Base-by-base conservation (phyloP, 805 yeast genomes). In the Candida sakaeoensis region DNA sequence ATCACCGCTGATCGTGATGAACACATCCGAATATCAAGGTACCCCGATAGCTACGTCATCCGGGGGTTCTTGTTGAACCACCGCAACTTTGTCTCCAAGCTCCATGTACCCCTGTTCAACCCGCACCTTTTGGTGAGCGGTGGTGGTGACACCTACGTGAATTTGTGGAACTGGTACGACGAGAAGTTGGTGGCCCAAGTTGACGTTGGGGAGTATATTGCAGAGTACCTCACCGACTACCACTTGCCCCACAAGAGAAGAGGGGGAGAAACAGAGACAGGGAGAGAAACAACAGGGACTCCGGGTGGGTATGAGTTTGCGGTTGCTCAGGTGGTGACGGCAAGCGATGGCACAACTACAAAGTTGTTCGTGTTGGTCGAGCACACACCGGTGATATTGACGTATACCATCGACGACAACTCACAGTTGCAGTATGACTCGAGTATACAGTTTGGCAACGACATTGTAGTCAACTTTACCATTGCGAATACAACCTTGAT, bases 1-100 rank as follows among this genome's bases (percentile, higher is more conserved):
- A 70, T 91, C 40, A 80, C 95, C 1, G 80, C 90, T 27, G 99
- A 93, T 65, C 76, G 99, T 62, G 99, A 93, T 61, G 99, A 93
- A 61, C 99, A 95, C 60, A 84, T 93, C 46, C 76, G 95, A 57
- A 72, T 93, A 13, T 77, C 96, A 2, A 74, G 79, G 48, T 88
- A 75, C 52, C 98, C 97, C 2, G 74, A 81, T 46, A 69, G 90
- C 3, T 87, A 70, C 51, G 77, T 89, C 18, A 81, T 95, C 38
- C 84, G 88, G 46, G 76, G 79, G 51, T 89, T 87, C 79, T 68
- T 90, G 39, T 87, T 87, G 58, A 97, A 95, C 3, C 97, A 91
- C 58, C 68, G 70, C 32, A 85, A 88, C 59, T 95, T 88, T 49
- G 81, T 93, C 8, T 82, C 95, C 2, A 67, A 76, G 5, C 57